Evolutionary conservation across 257 asterid genomes (phyloP), one percentile per base, ranked within the genome.

Genomic region (Capsicum chinense): DNA sequence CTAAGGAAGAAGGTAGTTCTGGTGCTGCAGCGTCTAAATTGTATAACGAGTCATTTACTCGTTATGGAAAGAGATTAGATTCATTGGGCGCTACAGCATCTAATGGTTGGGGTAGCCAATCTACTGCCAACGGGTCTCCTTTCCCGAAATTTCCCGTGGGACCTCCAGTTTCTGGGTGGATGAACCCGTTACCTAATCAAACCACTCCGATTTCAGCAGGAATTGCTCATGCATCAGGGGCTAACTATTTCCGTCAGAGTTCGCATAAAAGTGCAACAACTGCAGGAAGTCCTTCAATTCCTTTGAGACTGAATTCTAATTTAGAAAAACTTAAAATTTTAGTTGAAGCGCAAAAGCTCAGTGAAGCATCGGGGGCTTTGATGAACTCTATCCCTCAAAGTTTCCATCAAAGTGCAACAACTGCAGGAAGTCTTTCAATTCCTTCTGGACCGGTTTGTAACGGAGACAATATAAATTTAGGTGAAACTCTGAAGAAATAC

Each of bases 401-500:
- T 83, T 84, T 79, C 68, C 86, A 79, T 62, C 80, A 70, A 6
- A 26, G 67, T 86, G 89, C 73, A 85, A 64, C 90, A 71, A 14
- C 88, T 60, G 79, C 79, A 82, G 93, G 76, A 83, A 84, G 88
- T 85, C 70, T 91, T 68, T 78, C 59, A 35, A 35, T 67, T 81
- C 66, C 88, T 44, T 71, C 67, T 59, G 81, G 19, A 21, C 44
- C 85, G 19, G 83, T 83, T 79, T 84, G 85, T 56, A 3, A 85
- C 58, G 81, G 19, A 64, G 89, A 58, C 10, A 89, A 81, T 83
- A 85, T 71, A 84, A 88, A 86, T 76, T 76, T 89, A 79, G 94
- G 88, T 78, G 95, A 91, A 57, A 73, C 88, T 83, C 33, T 88
- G 86, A 87, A 85, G 70, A 92, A 86, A 50, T 92, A 90, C 70